Evolutionary conservation across 2,329 filamentous ascomycete genomes (phyloP).

Genomic region (Ophiobolus disseminans): DNA sequence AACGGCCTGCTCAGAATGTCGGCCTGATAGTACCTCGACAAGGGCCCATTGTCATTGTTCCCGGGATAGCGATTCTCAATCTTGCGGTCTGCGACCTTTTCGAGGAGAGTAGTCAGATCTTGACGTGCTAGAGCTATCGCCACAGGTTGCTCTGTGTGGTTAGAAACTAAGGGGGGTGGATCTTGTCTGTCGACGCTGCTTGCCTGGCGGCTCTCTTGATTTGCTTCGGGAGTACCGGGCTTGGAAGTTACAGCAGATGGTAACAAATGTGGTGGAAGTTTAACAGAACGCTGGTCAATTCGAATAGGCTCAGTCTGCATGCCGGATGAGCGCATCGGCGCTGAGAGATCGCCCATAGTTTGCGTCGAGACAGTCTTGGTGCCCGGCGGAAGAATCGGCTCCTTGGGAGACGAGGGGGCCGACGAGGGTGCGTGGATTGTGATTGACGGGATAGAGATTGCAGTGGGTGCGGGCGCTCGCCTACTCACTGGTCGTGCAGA

Average conservation of each 20-base stretch:
- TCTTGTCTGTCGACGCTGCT: constrained; percentile 21
- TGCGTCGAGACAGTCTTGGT: constrained; percentile 85
- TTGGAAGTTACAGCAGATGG: constrained; percentile 74
- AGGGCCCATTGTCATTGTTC: constrained; percentile 80
- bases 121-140: constrained; percentile 33
- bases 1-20: constrained; percentile 70
- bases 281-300: constrained; percentile 77
- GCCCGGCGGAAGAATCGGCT: constrained; percentile 78
- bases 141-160: constrained; percentile 17
- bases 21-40: constrained; percentile 64
- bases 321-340: constrained; percentile 61
- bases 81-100: constrained; percentile 34
- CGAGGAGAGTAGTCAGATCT: constrained; percentile 38
- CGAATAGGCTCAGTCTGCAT: constrained; percentile 93
- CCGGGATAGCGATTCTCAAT: constrained; percentile 74
- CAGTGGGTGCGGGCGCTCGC: constrained; percentile 47
- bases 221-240: constrained; percentile 50
- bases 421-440: constrained; percentile 89
- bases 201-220: constrained; percentile 11
- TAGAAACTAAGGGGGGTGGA: constrained; percentile 17
- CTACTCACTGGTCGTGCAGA: constrained; percentile 13
- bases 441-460: constrained; percentile 76
- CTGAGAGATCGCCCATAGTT: constrained; percentile 63
- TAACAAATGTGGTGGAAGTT: constrained; percentile 77
- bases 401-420: constrained; percentile 75